These are phyloP conservation scores for Chaetomium strumarium DNA, from an alignment of 2,329 filamentous ascomycete genomes.

Conservation along the genomic window DNA sequence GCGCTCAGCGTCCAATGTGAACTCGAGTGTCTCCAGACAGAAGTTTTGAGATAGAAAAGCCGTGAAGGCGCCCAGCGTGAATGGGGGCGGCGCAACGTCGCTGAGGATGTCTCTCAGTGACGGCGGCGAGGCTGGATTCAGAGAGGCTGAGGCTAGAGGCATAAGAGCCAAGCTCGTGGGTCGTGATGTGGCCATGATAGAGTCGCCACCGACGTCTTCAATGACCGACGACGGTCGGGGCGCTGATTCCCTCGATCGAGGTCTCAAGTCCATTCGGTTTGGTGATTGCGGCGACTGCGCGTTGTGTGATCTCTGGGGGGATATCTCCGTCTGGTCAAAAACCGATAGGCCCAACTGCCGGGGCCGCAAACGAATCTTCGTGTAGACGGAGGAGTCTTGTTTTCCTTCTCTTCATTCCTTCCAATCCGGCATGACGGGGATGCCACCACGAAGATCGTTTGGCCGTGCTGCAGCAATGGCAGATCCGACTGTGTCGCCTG, in stretches of 20 bases:
- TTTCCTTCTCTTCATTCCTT: conserved; percentile 22
- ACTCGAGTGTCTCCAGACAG: conserved; percentile 92
- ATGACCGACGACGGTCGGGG: conserved; percentile 36
- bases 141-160: conserved; percentile 17
- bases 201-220: conserved; percentile 39
- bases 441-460: conserved; percentile 17
- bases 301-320: conserved; percentile 39
- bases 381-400: conserved; percentile 11
- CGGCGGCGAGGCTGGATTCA: conserved; percentile 46
- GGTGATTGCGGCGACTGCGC: conserved; percentile 42
- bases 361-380: conserved; percentile 7
- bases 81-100: conserved; percentile 79
- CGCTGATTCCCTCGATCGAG: conserved; percentile 38
- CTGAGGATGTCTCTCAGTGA: conserved; percentile 79
- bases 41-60: conserved; percentile 95
- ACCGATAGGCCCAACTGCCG: conserved; percentile 8
- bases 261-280: conserved; percentile 37
- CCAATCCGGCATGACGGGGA: conserved; percentile 10
- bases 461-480: conserved; percentile 17
- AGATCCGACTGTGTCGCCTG: conserved; percentile 20
- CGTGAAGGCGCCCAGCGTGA: conserved; percentile 89
- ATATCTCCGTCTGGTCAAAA: conserved; percentile 20
- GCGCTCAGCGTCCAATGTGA: conserved; percentile 86
- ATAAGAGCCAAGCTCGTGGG: conserved; percentile 44
- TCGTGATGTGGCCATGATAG: conserved; percentile 43